Evolutionary conservation across 208 protist species (phyloP).

Genomic region (Histomonas meleagridis): DNA sequence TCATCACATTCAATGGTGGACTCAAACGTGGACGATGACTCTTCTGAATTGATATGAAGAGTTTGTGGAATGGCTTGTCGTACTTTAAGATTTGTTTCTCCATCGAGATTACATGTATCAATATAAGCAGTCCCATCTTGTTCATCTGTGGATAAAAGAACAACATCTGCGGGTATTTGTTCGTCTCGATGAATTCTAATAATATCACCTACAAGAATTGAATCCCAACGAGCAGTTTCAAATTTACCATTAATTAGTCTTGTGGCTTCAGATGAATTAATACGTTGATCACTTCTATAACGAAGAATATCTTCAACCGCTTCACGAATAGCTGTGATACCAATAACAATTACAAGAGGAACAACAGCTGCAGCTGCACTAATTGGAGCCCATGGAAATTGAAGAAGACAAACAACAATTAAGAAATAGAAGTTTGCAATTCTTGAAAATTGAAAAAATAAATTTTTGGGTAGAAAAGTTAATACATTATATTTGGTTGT

Average conservation of each 20-base stretch:
- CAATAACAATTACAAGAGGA: conserved; percentile 71
- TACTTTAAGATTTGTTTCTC: conserved; percentile 47
- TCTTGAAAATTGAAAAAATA: conserved; percentile 51
- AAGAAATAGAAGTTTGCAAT: conserved; percentile 47
- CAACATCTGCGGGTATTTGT: conserved; percentile 39
- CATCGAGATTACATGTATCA: conserved; percentile 43
- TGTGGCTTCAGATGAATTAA: background rate
- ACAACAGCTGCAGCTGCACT: conserved; percentile 67
- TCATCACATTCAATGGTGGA: conserved; percentile 37
- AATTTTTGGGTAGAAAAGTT: conserved; percentile 73
- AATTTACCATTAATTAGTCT: background rate
- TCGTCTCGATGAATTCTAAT: conserved; percentile 37
- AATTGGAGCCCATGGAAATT: conserved; percentile 68
- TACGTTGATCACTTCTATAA: background rate
- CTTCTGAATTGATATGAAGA: background rate
- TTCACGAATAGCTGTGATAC: conserved; percentile 69
- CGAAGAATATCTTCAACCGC: conserved; percentile 65
- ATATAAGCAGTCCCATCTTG: conserved; percentile 37
- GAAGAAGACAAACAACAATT: conserved; percentile 36
- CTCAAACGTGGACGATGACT: background rate
- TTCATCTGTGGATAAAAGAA: conserved; percentile 35
- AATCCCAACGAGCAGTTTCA: background rate
- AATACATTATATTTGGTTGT: conserved; percentile 75
- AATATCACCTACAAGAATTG: conserved; percentile 41
- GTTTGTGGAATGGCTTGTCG: background rate